Percentiles rank a stretch among this genome's conserved stretches.
Conservation (phyloP, 2,329 filamentous ascomycete species). For the Mollisia scopiformis region DNA sequence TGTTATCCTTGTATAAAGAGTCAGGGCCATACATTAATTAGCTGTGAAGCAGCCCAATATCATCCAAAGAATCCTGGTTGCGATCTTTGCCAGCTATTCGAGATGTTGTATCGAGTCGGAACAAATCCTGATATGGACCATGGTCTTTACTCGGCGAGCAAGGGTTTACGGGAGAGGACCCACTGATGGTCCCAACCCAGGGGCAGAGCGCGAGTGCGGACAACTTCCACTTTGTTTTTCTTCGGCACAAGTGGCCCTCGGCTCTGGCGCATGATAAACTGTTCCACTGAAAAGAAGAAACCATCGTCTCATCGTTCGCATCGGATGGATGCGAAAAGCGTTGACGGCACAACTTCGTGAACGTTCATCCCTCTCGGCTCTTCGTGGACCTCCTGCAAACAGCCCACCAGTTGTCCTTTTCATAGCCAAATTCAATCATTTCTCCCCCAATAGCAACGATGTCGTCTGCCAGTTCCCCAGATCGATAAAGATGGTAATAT, state of each 20-base stretch:
- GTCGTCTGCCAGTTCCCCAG: slow-evolving; percentile 85
- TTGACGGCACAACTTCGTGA: background rate
- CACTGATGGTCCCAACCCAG: background rate
- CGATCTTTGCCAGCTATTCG: background rate
- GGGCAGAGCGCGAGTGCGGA: background rate
- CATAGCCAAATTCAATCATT: slow-evolving; percentile 83
- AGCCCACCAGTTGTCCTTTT: slow-evolving; percentile 98
- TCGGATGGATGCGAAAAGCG: background rate
- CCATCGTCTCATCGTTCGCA: background rate
- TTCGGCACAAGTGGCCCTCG: background rate
- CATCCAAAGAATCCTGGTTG: background rate
- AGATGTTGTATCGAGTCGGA: background rate
- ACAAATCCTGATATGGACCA: background rate
- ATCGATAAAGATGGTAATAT: slow-evolving; percentile 91
- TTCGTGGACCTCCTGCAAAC: slow-evolving; percentile 46
- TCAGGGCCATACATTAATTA: background rate
- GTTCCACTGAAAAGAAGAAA: background rate
- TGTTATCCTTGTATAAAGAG: background rate
- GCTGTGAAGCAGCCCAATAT: background rate
- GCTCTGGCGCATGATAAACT: background rate
- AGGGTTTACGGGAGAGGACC: background rate
- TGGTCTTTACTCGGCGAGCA: background rate
- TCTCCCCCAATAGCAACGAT: slow-evolving; percentile 73
- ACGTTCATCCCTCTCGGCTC: background rate
- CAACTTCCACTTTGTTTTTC: background rate